Base-by-base conservation (phyloP, 257 asterid genomes). In the Coffea eugenioides region DNA sequence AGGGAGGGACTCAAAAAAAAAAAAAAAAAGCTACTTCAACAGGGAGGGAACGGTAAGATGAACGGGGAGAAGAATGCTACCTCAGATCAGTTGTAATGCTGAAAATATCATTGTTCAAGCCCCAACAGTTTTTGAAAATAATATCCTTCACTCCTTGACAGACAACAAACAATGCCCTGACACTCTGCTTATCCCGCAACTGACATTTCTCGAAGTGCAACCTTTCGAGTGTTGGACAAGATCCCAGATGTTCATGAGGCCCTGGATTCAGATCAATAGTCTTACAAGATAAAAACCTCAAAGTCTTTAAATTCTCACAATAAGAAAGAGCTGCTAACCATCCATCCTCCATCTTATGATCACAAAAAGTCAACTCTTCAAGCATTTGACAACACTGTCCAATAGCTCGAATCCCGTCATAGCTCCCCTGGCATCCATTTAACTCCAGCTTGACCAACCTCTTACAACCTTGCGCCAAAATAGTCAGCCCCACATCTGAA, bases 391-490 rank as follows among this genome's bases (percentile, higher is more conserved):
- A 93, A 83, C 97, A 89, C 69, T 89, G 92, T 6, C 95, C 97
- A 16, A 93, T 87, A 4, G 97, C 90, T 77, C 83, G 86, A 80
- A 90, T 87, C 80, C 97, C 97, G 36, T 91, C 97, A 25, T 86
- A 91, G 80, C 95, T 83, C 52, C 97, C 97, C 71, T 81, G 79
- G 51, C 97, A 91, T 74, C 95, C 95, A 85, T 84, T 88, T 87
- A 93, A 56, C 84, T 93, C 97, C 43, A 93, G 92, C 71, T 86
- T 93, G 80, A 88, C 92, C 45, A 93, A 79, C 34, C 90, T 86
- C 81, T 89, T 88, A 74, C 97, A 93, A 8, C 97, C 97, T 77
- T 91, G 94, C 4, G 97, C 97, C 80, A 93, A 79, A 68, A 93
- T 89, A 54, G 90, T 93, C 88, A 93, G 70, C 36, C 97, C 97